Base-by-base conservation (phyloP, 1,284 basidiomycete genomes). In the Lignosus rhinocerotis region DNA sequence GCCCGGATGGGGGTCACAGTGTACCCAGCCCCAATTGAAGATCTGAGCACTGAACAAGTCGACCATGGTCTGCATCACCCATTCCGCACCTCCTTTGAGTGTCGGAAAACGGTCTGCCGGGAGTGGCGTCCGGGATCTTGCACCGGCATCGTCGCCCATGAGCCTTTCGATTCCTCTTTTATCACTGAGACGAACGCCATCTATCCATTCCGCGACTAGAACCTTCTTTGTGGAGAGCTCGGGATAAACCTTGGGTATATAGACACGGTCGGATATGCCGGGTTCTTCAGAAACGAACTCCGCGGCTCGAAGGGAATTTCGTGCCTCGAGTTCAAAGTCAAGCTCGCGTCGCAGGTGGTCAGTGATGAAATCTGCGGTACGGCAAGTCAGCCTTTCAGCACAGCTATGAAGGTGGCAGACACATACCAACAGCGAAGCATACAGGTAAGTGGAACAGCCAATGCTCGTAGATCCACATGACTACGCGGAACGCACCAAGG, bases 141-240 rank as follows among this genome's bases (percentile, higher is more conserved):
- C 16, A 45, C 54, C 46, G 39, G 60, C 55, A 44, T 65, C 63
- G 56, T 87, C 83, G 51, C 86, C 86, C 79, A 88, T 84, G 33
- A 87, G 76, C 2, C 71, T 75, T 53, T 73, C 74, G 50, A 91
- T 77, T 0, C 78, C 81, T 2, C 70, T 72, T 39, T 82, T 81
- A 70, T 95, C 91, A 62, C 87, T 92, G 31, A 96, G 73, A 9
- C 90, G 82, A 14, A 88, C 81, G 2, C 92, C 92, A 60, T 92
- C 88, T 31, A 93, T 92, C 88, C 88, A 95, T 75, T 96, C 94
- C 48, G 93, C 90, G 1, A 88, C 89, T 81, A 96, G 86, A 39
- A 96, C 83, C 52, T 83, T 82, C 67, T 86, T 85, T 3, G 90
- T 92, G 2, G 90, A 87, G 60, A 85, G 85, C 60, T 87, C 83